These are phyloP conservation scores for Tilletiaria anomala DNA, from an alignment of 1,284 basidiomycete species.

Conservation along the genomic window DNA sequence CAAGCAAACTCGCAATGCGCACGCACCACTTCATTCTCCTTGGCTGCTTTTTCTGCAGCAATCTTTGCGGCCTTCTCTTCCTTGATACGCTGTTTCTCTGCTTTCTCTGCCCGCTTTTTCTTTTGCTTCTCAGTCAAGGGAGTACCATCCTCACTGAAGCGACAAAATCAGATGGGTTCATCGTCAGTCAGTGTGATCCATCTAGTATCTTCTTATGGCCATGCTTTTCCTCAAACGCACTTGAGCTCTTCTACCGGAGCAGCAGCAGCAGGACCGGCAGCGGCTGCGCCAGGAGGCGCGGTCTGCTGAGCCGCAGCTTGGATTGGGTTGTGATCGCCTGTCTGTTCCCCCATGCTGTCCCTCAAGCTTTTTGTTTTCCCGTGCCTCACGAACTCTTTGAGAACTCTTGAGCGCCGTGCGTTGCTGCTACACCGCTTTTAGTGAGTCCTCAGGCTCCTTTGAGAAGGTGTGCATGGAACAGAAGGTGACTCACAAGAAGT, in stretches of 20 bases:
- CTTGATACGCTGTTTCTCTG: constrained; percentile 54
- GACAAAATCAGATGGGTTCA: background rate
- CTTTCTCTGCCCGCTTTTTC: constrained; percentile 82
- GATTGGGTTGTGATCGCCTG: too few species aligned
- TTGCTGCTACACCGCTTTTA: too few species aligned
- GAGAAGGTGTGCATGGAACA: too few species aligned
- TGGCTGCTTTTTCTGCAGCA: constrained; percentile 59
- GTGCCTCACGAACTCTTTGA: too few species aligned
- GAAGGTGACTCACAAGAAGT: too few species aligned
- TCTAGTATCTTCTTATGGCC: too few species aligned
- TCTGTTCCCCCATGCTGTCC: too few species aligned
- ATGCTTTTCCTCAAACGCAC: constrained; percentile 1
- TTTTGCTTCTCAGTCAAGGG: constrained; percentile 70
- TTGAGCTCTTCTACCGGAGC: constrained; percentile 6
- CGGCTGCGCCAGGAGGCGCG: too few species aligned
- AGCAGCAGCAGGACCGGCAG: background rate
- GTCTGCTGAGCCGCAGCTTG: background rate
- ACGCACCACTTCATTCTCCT: constrained; percentile 62
- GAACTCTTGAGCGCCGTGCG: too few species aligned
- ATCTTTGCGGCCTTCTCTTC: constrained; percentile 73
- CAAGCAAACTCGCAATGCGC: background rate
- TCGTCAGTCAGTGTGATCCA: background rate
- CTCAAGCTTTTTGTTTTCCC: too few species aligned
- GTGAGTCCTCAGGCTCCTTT: too few species aligned
- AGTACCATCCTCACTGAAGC: constrained; percentile 30